phyloP scores from a whole-genome alignment of 1,284 basidiomycete genomes.

The Boletus sp. region DNA sequence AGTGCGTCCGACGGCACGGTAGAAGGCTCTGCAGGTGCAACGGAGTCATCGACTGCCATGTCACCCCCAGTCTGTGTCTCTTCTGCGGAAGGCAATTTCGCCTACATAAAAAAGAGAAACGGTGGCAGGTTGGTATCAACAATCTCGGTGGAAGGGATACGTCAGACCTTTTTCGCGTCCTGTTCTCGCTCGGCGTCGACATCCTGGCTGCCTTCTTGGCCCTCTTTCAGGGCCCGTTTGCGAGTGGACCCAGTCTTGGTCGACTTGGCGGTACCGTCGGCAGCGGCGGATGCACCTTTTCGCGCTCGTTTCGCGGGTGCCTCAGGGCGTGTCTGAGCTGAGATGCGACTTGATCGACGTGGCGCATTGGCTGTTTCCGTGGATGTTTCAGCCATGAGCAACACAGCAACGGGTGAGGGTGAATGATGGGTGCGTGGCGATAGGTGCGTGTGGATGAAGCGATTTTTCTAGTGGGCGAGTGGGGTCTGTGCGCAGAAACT shows the following conservation, averaged over 20 bases:
- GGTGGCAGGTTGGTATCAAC: neutral
- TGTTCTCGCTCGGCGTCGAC: slow-evolving; percentile 24
- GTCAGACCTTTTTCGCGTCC: slow-evolving; percentile 31
- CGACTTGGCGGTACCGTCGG: slow-evolving; percentile 21
- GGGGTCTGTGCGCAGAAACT: slow-evolving; percentile 34
- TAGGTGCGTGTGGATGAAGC: slow-evolving; percentile 12
- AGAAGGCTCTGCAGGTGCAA: slow-evolving; percentile 9
- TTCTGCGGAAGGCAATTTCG: slow-evolving; percentile 25
- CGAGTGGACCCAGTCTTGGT: slow-evolving; percentile 34
- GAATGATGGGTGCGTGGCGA: neutral
- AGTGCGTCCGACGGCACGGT: slow-evolving; percentile 26
- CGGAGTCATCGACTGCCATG: slow-evolving; percentile 7
- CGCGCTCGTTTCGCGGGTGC: slow-evolving; percentile 38
- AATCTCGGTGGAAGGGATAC: neutral
- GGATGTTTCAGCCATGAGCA: slow-evolving; percentile 23
- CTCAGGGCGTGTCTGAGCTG: slow-evolving; percentile 43
- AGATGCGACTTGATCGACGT: slow-evolving; percentile 53
- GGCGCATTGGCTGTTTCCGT: slow-evolving; percentile 35
- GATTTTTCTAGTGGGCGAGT: slow-evolving; percentile 14
- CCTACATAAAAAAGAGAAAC: slow-evolving; percentile 12
- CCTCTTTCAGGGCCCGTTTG: slow-evolving; percentile 33
- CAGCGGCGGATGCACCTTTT: slow-evolving; percentile 34
- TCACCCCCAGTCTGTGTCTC: slow-evolving; percentile 11
- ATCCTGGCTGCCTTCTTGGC: slow-evolving; percentile 22
- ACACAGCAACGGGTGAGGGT: neutral